Evolutionary conservation across 1,284 basidiomycete genomes (phyloP).

Genomic region (Naganishia albida): DNA sequence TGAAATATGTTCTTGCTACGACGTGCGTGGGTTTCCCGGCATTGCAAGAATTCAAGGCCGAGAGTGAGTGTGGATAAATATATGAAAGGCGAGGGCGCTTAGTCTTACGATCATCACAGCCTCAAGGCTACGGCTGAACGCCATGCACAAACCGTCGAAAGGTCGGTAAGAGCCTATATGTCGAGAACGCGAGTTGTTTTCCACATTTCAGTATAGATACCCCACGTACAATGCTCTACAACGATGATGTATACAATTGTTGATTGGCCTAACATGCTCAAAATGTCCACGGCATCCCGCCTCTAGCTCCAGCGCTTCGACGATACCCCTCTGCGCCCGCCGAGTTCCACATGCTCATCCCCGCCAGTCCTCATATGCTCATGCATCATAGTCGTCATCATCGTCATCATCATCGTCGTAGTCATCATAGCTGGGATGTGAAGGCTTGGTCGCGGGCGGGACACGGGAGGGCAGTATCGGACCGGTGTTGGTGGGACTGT

Average conservation of each 20-base stretch:
- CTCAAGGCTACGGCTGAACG: constrained; percentile 9
- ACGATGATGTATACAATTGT: constrained; percentile 20
- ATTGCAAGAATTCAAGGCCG: constrained; percentile 24
- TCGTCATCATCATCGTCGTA: constrained; percentile 28
- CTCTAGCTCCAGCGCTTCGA: no score
- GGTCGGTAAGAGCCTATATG: background rate
- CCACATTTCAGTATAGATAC: constrained; percentile 14
- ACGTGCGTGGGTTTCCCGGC: constrained; percentile 17
- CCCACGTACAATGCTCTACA: constrained; percentile 26
- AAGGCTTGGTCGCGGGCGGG: background rate
- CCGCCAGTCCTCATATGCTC: no score
- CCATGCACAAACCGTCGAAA: constrained; percentile 13
- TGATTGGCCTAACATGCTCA: background rate
- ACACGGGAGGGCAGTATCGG: background rate
- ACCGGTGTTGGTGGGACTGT: constrained; percentile 7
- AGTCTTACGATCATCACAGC: no score
- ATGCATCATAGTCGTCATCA: constrained; percentile 24
- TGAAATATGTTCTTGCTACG: constrained; percentile 24
- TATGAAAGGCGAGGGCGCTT: no score
- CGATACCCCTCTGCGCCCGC: no score
- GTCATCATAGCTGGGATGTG: constrained; percentile 9
- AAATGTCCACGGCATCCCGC: no score
- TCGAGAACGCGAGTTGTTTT: background rate
- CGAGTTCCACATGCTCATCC: background rate
- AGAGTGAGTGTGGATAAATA: constrained; percentile 24